Percentiles rank a stretch among this genome's conserved stretches.
phyloP scores from a whole-genome alignment of 2,329 filamentous ascomycete species.

The Alternaria sp. region DNA sequence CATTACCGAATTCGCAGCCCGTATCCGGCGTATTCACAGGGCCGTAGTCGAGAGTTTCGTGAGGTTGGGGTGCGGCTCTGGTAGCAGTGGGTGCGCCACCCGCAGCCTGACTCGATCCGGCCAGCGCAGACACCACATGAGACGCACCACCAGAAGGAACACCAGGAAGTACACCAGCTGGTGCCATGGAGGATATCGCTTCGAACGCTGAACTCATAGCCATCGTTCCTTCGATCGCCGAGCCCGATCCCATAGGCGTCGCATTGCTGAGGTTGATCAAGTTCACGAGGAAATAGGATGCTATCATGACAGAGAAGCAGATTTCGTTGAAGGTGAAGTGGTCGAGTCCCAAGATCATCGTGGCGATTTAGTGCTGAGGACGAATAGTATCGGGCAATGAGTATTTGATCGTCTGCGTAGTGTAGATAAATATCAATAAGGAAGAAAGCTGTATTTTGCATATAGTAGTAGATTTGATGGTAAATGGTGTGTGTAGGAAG shows the following conservation, averaged over 20 bases:
- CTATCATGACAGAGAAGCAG: too few relatives aligned
- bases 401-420: not conserved
- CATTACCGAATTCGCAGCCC: not conserved
- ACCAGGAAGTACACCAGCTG: not conserved
- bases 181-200: not conserved
- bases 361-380: not conserved
- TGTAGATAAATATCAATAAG: not conserved
- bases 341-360: too few relatives aligned
- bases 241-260: not conserved
- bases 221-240: not conserved
- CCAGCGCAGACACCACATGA: not conserved
- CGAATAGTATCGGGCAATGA: not conserved
- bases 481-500: not conserved
- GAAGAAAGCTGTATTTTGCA: not conserved
- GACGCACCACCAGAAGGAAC: not conserved
- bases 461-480: not conserved
- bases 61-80: not conserved
- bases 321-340: too few relatives aligned
- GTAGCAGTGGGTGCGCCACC: not conserved
- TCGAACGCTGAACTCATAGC: not conserved
- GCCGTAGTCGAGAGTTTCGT: not conserved
- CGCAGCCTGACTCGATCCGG: not conserved
- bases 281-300: not conserved
- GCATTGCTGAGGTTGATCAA: not conserved
- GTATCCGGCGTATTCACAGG: not conserved